Evolutionary conservation across 306 rosid species (phyloP).

Genomic region (Sesbania bispinosa): DNA sequence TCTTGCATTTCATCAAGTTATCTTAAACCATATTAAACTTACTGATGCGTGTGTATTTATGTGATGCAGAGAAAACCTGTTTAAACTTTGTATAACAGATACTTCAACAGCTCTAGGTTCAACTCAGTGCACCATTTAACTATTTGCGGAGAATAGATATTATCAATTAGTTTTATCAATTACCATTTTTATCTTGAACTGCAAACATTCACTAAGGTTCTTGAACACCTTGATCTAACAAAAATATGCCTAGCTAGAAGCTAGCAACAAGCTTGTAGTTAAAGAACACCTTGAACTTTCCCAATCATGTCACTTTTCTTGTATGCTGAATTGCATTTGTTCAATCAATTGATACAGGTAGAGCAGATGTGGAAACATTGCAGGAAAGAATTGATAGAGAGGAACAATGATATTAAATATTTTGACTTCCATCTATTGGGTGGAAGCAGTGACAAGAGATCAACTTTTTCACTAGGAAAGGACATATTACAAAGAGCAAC

Average conservation of each 20-base stretch:
- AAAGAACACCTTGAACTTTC: constrained; percentile 3
- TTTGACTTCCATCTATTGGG: constrained; percentile 28
- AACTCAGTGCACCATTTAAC: background rate
- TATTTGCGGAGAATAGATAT: background rate
- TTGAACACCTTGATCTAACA: background rate
- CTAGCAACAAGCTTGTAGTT: background rate
- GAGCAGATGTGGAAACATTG: constrained; percentile 50
- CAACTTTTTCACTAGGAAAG: background rate
- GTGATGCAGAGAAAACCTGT: background rate
- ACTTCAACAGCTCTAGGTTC: background rate
- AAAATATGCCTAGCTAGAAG: background rate
- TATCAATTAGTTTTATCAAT: too few relatives aligned
- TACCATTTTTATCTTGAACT: background rate
- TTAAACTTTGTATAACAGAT: background rate
- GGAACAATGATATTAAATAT: constrained; percentile 30
- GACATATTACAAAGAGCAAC: constrained; percentile 2
- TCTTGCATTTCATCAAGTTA: background rate
- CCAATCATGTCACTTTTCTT: background rate
- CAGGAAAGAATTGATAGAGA: constrained; percentile 47
- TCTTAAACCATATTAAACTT: too few relatives aligned
- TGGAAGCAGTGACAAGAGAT: constrained; percentile 5
- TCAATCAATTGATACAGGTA: constrained; percentile 39
- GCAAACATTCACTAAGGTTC: background rate
- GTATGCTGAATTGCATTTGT: background rate
- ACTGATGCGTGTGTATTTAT: too few relatives aligned